These are phyloP conservation scores for Alternaria triticina DNA, from an alignment of 2,329 filamentous ascomycete genomes.

Conservation along the genomic window DNA sequence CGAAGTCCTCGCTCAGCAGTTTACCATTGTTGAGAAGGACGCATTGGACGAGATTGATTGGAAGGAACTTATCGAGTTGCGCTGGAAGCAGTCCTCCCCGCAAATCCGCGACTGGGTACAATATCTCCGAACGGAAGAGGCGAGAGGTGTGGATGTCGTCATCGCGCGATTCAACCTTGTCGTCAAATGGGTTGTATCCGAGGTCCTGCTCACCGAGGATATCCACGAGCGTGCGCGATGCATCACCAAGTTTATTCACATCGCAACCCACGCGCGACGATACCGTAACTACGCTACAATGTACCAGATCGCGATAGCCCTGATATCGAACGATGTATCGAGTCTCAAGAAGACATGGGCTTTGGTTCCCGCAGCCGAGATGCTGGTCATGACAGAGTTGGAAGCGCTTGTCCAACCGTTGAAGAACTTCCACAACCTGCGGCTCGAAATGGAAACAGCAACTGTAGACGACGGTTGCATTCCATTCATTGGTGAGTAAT, in stretches of 20 bases:
- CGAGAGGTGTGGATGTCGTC: conserved; percentile 79
- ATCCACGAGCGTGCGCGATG: conserved; percentile 75
- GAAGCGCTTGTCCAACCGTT: conserved; percentile 77
- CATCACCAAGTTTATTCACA: conserved; percentile 82
- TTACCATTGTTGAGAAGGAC: conserved; percentile 85
- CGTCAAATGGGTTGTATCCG: conserved; percentile 85
- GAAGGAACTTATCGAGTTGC: conserved; percentile 84
- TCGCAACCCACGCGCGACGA: conserved; percentile 75
- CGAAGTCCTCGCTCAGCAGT: conserved; percentile 78
- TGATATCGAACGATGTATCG: conserved; percentile 75
- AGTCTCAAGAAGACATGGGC: conserved; percentile 74
- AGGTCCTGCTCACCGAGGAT: conserved; percentile 75
- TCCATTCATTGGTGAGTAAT: conserved; percentile 74
- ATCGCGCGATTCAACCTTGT: conserved; percentile 88
- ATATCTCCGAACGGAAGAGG: conserved; percentile 74
- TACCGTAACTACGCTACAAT: conserved; percentile 85
- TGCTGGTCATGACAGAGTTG: conserved; percentile 70
- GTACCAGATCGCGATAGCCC: conserved; percentile 78
- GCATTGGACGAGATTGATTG: conserved; percentile 86
- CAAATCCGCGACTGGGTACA: conserved; percentile 80
- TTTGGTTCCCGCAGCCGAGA: conserved; percentile 69
- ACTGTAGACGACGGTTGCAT: conserved; percentile 75
- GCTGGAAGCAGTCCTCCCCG: conserved; percentile 75
- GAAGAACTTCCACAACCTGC: conserved; percentile 77
- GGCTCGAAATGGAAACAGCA: conserved; percentile 78